A percentile compares a stretch with the other conserved stretches of the same genome.
phyloP scores from a whole-genome alignment of 1,284 basidiomycete genomes.

The Malassezia vespertilionis region DNA sequence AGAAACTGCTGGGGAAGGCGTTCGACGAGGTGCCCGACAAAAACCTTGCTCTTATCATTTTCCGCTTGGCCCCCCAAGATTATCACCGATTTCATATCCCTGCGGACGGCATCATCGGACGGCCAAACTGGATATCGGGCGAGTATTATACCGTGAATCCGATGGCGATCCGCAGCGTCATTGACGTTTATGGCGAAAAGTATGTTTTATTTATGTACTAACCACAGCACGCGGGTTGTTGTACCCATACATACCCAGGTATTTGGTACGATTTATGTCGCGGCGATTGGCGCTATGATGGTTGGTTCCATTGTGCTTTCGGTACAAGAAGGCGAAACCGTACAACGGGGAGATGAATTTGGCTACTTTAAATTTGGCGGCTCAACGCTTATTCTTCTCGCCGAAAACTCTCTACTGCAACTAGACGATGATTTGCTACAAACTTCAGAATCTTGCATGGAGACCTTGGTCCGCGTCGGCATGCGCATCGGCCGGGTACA shows the following conservation, averaged over 20 bases:
- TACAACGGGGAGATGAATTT: conserved; percentile 75
- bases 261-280: conserved; percentile 26
- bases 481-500: conserved; percentile 26
- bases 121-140: conserved; percentile 51
- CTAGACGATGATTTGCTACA: conserved; percentile 86
- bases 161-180: conserved; percentile 62
- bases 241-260: conserved; percentile 46
- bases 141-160: conserved; percentile 54
- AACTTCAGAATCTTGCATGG: conserved; percentile 57
- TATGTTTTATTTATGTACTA: background rate
- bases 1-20: conserved; percentile 62
- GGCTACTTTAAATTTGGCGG: conserved; percentile 53
- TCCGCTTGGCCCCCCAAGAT: conserved; percentile 67
- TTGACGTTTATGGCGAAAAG: conserved; percentile 94
- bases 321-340: conserved; percentile 66
- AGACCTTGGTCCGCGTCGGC: conserved; percentile 61
- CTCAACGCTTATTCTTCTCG: conserved; percentile 32
- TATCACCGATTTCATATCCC: conserved; percentile 95
- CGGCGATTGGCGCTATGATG: conserved; percentile 51
- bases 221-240: conserved; percentile 50
- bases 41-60: conserved; percentile 57
- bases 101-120: conserved; percentile 60
- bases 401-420: conserved; percentile 50
- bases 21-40: background rate
- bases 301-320: conserved; percentile 63